Base-by-base conservation (phyloP, 345 rosid species). In the Salix dunnii region DNA sequence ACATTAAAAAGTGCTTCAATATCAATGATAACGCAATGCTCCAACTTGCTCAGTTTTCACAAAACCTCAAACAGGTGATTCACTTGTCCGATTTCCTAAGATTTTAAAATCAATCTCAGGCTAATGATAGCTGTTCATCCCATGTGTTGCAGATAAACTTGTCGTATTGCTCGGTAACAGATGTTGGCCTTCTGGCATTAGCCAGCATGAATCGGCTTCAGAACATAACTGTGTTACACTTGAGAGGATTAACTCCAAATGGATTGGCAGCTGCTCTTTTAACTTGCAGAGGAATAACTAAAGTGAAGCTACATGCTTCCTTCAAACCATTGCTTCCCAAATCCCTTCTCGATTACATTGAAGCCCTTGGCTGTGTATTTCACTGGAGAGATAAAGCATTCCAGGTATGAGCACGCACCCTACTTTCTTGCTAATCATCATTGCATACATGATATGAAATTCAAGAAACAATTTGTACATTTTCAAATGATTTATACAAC, bases 191-290 rank as follows among this genome's bases (percentile, higher is more conserved):
- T 31, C 68, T 85, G 73, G 78, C 88, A 30, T 86, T 91, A 20
- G 90, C 91, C 72, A 84, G 90, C 78, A 78, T 91, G 70, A 82
- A 92, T 84, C 88, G 91, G 79, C 81, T 91, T 55, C 91, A 86
- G 79, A 89, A 70, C 82, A 76, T 89, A 78, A 91, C 90, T 4
- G 78, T 91, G 82, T 72, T 89, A 86, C 91, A 90, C 81, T 61
- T 85, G 81, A 84, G 85, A 61, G 89, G 91, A 69, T 81, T 89
- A 82, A 83, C 88, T 40, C 83, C 89, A 1, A 49, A 72, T 21
- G 94, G 94, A 67, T 72, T 90, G 71, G 91, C 90, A 5, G 87
- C 91, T 46, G 90, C 88, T 38, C 77, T 90, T 48, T 80, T 86
- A 77, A 88, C 91, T 9, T 89, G 92, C 42, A 81, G 91, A 73